Evolutionary conservation across 1,139 yeast species (phyloP), one percentile per base, ranked within the genome.

Genomic region (Yamadazyma atmosphaerica): DNA sequence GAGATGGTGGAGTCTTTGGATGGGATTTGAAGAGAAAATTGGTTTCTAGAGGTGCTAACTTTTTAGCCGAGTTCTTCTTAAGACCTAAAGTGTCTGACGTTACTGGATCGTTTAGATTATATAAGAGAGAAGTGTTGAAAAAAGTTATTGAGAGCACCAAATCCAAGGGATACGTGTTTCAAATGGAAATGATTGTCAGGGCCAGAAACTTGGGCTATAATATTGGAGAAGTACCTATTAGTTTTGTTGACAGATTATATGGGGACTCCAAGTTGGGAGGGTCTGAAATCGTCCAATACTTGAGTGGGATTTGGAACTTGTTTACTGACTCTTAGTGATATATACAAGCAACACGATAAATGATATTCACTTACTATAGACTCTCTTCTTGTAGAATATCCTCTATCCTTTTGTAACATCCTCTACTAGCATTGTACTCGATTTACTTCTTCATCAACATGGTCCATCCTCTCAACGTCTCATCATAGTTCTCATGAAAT

Each of bases 171-270:
- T 85, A 85, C 51, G 94, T 85, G 36, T 85, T 85, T 77, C 94
- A 85, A 65, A 85, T 85, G 94, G 94, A 85, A 62, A 83, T 85
- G 90, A 83, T 84, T 81, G 94, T 84, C 28, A 76, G 92, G 49
- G 94, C 94, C 33, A 74, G 87, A 53, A 70, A 83, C 25, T 67
- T 83, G 59, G 86, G 84, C 11, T 83, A 77, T 63, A 71, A 79
- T 22, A 83, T 85, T 51, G 92, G 86, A 21, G 94, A 85, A 59
- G 90, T 84, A 27, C 92, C 92, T 37, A 85, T 85, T 49, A 77
- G 81, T 45, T 85, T 85, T 55, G 92, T 85, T 34, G 94, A 85
- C 61, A 75, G 94, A 58, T 71, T 85, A 47, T 85, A 85, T 54
- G 94, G 94, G 33, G 92, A 85, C 61, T 74, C 83, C 51, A 85